Conservation (phyloP, 2,329 filamentous ascomycete genomes). For the Pseudophaeomoniella oleicola region DNA sequence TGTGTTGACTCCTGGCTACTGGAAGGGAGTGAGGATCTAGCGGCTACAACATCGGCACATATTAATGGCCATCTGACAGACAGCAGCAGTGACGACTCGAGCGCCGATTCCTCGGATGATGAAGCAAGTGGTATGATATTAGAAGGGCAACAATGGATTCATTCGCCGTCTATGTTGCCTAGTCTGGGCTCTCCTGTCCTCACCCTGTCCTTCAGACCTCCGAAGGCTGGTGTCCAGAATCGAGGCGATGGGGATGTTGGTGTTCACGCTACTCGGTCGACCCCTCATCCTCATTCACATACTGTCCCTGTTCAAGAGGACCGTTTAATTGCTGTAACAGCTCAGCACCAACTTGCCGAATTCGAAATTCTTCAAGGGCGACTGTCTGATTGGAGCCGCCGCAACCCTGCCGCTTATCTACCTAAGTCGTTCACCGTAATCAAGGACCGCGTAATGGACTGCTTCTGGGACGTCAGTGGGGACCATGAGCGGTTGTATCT, state of each 20-base stretch:
- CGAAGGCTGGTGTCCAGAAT: constrained; percentile 12
- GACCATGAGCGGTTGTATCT: constrained; percentile 60
- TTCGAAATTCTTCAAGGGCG: constrained; percentile 66
- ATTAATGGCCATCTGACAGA: constrained; percentile 21
- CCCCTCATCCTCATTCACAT: constrained; percentile 40
- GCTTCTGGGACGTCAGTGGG: constrained; percentile 58
- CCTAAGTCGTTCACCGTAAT: constrained; percentile 60
- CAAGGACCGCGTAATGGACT: constrained; percentile 65
- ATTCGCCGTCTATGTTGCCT: constrained; percentile 58
- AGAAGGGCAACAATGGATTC: constrained; percentile 57
- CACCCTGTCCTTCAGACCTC: constrained; percentile 51
- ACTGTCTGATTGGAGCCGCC: constrained; percentile 71
- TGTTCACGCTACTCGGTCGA: constrained; percentile 34
- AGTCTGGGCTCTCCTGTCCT: constrained; percentile 51
- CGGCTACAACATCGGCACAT: constrained; percentile 14
- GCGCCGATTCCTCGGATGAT: constrained; percentile 33
- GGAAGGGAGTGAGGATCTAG: constrained; percentile 38
- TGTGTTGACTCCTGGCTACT: constrained; percentile 79
- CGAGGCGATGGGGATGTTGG: constrained; percentile 30
- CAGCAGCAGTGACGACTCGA: constrained; percentile 31
- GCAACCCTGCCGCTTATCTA: constrained; percentile 62
- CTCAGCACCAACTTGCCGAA: constrained; percentile 55
- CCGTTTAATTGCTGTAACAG: constrained; percentile 45
- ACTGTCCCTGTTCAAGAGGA: constrained; percentile 38
- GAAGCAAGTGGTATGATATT: constrained; percentile 32